Conservation (phyloP, 768 basidiomycete species). For the Mycena haematopus region DNA sequence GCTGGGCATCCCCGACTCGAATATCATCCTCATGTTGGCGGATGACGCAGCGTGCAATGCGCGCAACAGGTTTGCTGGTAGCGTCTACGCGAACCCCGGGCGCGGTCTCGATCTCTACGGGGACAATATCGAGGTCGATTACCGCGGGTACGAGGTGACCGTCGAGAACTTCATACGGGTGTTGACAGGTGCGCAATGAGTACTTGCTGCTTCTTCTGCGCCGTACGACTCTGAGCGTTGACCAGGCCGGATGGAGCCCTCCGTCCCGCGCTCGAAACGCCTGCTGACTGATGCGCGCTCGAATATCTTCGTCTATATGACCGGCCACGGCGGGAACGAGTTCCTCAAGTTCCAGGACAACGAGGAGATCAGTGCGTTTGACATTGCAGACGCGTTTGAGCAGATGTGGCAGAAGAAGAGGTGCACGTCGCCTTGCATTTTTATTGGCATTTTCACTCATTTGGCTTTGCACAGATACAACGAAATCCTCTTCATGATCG, state of each 20-base stretch:
- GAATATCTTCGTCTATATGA: constrained; percentile 98
- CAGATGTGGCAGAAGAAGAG: constrained; percentile 98
- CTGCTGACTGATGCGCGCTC: constrained; percentile 88
- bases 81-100: constrained; percentile 89
- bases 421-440: constrained; percentile 45
- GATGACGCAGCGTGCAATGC: constrained; percentile 96
- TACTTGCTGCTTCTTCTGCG: background rate
- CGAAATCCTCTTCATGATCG: constrained; percentile 97
- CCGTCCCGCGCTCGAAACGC: constrained; percentile 90
- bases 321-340: constrained; percentile 97
- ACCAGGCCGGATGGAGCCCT: constrained; percentile 81
- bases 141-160: constrained; percentile 96
- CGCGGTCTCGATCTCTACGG: constrained; percentile 90
- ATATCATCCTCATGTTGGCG: constrained; percentile 98
- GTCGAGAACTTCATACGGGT: constrained; percentile 95
- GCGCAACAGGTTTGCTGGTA: constrained; percentile 90
- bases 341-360: constrained; percentile 99
- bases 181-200: constrained; percentile 88
- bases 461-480: constrained; percentile 71
- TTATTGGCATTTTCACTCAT: background rate
- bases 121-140: constrained; percentile 97
- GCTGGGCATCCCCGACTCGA: constrained; percentile 96
- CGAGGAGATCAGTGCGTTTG: constrained; percentile 96
- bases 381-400: constrained; percentile 97
- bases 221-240: background rate